Conservation (phyloP, 1,284 basidiomycete species). For the Mycena sp. region DNA sequence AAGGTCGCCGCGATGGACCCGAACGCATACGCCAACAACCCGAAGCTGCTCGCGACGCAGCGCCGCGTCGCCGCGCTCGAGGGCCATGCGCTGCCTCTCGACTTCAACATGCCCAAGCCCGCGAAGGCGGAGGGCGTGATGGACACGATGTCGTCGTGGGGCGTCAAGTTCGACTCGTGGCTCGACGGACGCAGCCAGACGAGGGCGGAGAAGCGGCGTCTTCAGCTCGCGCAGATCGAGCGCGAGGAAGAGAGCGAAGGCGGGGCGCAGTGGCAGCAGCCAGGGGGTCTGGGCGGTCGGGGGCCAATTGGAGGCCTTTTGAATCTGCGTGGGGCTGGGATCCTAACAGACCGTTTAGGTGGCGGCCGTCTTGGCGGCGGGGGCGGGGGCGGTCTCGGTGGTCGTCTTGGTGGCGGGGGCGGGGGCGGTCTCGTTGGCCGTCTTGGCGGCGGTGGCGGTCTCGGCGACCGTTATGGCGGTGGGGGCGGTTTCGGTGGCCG, state of each 20-base stretch:
- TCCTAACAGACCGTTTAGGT: neutral
- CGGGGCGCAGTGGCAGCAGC: neutral
- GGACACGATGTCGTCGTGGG: conserved; percentile 34
- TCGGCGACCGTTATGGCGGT: no score
- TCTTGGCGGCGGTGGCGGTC: neutral
- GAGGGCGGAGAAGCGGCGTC: conserved; percentile 23
- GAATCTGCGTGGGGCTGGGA: no score
- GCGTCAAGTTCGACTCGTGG: conserved; percentile 33
- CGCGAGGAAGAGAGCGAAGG: conserved; percentile 16
- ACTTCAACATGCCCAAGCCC: conserved; percentile 32
- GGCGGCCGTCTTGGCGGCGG: neutral
- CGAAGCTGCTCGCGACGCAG: conserved; percentile 25
- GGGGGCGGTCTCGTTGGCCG: neutral
- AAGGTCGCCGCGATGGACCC: conserved; percentile 15
- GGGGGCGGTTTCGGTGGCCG: neutral
- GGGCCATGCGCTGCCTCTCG: conserved; percentile 29
- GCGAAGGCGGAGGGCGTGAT: conserved; percentile 33
- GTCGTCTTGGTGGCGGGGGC: no score
- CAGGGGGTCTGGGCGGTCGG: neutral
- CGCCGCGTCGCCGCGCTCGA: conserved; percentile 33
- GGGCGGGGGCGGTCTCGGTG: neutral
- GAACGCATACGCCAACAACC: neutral
- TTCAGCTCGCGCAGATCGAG: conserved; percentile 14
- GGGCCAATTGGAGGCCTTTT: no score
- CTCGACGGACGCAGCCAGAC: conserved; percentile 25